These are phyloP conservation scores for Bruguiera sexangula DNA, from an alignment of 345 rosid genomes.

Conservation along the genomic window DNA sequence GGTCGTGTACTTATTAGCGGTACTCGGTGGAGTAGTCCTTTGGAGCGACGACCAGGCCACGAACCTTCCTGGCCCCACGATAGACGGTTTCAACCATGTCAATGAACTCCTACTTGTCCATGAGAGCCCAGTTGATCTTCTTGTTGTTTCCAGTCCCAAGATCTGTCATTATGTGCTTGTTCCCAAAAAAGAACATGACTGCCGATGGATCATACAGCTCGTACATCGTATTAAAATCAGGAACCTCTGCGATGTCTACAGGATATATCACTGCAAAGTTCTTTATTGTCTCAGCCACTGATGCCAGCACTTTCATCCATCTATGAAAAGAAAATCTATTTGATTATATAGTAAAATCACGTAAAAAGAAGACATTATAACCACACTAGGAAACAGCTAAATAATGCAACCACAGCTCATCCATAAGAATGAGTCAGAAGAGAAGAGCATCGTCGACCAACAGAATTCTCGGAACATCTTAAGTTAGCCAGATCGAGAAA, in stretches of 20 bases:
- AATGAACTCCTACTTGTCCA: constrained; percentile 93
- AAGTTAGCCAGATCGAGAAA: too few relatives aligned
- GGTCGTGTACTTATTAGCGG: constrained; percentile 43
- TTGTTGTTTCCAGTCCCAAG: constrained; percentile 95
- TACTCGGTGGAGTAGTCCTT: constrained; percentile 95
- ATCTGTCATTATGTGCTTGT: constrained; percentile 93
- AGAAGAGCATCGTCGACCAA: too few relatives aligned
- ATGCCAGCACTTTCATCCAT: constrained; percentile 88
- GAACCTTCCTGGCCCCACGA: constrained; percentile 86
- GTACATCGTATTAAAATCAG: constrained; percentile 89
- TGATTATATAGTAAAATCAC: too few relatives aligned
- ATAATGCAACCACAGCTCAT: too few relatives aligned
- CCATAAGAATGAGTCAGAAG: too few relatives aligned
- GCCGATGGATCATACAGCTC: constrained; percentile 88
- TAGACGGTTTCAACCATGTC: constrained; percentile 83
- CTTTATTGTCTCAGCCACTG: constrained; percentile 90
- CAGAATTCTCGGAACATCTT: too few relatives aligned
- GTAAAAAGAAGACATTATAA: too few relatives aligned
- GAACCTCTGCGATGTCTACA: constrained; percentile 82
- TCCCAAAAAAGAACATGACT: constrained; percentile 91
- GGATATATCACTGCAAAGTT: constrained; percentile 91
- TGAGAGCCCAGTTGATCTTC: constrained; percentile 95
- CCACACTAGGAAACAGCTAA: too few relatives aligned
- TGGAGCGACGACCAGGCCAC: constrained; percentile 89
- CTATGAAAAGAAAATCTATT: constrained; percentile 17